Evolutionary conservation across 306 rosid species (phyloP).

Genomic region (Cucurbita argyrosperma): DNA sequence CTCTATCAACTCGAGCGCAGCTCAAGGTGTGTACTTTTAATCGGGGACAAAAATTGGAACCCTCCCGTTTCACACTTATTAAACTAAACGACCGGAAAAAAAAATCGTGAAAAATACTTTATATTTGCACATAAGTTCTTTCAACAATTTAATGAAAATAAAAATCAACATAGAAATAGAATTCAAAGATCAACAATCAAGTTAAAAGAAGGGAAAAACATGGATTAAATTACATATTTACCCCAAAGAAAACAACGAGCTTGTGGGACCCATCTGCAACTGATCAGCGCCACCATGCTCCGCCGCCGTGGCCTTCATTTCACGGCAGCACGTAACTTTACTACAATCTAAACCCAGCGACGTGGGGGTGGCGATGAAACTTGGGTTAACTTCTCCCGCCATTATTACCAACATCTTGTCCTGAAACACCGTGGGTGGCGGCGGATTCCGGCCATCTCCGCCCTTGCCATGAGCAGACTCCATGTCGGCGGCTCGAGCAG

Average conservation of each 20-base stretch:
- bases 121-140: too few species aligned
- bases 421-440: conserved; percentile 22
- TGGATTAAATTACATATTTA: too few species aligned
- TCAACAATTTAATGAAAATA: too few species aligned
- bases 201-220: background rate
- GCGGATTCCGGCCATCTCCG: conserved; percentile 21
- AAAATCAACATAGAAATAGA: background rate
- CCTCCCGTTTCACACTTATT: too few species aligned
- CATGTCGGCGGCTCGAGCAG: conserved; percentile 20
- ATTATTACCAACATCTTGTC: conserved; percentile 76
- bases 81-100: too few species aligned
- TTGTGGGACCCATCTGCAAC: background rate
- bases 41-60: too few species aligned
- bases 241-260: background rate
- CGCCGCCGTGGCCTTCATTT: conserved; percentile 18
- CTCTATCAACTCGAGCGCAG: too few species aligned
- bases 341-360: conserved; percentile 30
- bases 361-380: conserved; percentile 67
- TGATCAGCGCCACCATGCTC: background rate
- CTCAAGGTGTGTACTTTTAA: too few species aligned
- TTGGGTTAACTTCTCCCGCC: conserved; percentile 82
- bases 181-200: background rate
- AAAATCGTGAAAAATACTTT: too few species aligned
- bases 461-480: conserved; percentile 29
- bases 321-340: conserved; percentile 8